Evolutionary conservation across 2,329 filamentous ascomycete species (phyloP), one percentile per base, ranked within the genome.

Genomic region (Oidium heveae): DNA sequence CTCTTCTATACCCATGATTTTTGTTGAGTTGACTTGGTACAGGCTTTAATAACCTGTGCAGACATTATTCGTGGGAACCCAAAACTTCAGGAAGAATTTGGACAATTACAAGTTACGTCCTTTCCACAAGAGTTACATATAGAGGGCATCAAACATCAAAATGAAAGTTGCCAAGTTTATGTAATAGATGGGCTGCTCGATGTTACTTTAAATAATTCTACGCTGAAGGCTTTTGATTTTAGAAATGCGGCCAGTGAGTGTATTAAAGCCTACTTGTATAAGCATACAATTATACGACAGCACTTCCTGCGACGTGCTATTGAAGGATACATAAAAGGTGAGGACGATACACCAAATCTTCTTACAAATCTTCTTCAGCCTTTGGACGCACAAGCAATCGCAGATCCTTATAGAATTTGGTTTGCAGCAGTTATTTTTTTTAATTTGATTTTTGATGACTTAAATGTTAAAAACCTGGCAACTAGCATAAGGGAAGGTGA

Each of bases 141-240:
- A 8, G 28, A 47, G 22, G 18, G 18, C 22, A 64, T 77, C 50
- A 69, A 72, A 36, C 61, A 65, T 49, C 60, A 64, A 10, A 71
- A 68, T 34, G 68, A 71, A 49, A 61, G 65, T 22, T 69, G 73
- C 15, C 76, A 76, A 55, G 79, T 89, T 36, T 94, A 94, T 67
- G 86, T 98, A 33, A 94, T 98, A 62, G 89, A 96, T 66, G 91
- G 86, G 1, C 72, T 98, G 18, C 72, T 98, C 51, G 86, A 95
- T 61, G 70, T 95, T 46, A 80, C 83, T 0, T 71, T 98, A 9
- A 80, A 80, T 55, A 71, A 82, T 22, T 74, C 81, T 33, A 71
- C 80, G 0, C 68, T 77, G 20, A 74, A 80, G 54, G 73, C 84
- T 37, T 84, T 94, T 60, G 82, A 94, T 66, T 72, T 89, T 39